Conservation (phyloP, 352 stramenopile species). For the Globisporangium mamillatum region DNA sequence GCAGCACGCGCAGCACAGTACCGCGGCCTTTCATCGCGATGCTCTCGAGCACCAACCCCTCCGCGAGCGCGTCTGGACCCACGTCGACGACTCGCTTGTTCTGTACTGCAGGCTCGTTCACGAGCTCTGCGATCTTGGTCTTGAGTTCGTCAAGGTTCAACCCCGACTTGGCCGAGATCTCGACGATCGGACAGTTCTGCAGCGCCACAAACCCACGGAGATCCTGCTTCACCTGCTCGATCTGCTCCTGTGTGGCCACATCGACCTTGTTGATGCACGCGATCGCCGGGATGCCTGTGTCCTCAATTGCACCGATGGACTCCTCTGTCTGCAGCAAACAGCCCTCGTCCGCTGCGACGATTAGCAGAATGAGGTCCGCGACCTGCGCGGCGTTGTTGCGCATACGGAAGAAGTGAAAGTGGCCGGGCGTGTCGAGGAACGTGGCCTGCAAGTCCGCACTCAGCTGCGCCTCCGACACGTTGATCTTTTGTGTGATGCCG, state of each 20-base stretch:
- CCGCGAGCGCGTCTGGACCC: slow-evolving; percentile 28
- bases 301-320: slow-evolving; percentile 89
- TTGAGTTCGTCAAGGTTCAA: slow-evolving; percentile 55
- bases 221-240: slow-evolving; percentile 50
- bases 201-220: slow-evolving; percentile 80
- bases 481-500: slow-evolving; percentile 99
- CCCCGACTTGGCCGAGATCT: slow-evolving; percentile 69
- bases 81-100: slow-evolving; percentile 40
- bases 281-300: slow-evolving; percentile 63
- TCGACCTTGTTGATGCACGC: slow-evolving; percentile 91
- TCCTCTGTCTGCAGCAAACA: slow-evolving; percentile 98
- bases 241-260: slow-evolving; percentile 34
- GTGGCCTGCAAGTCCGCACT: slow-evolving; percentile 73
- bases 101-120: slow-evolving; percentile 29
- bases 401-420: slow-evolving; percentile 99
- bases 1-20: slow-evolving; percentile 67
- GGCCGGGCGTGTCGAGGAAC: slow-evolving; percentile 99
- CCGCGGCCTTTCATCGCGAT: slow-evolving; percentile 61
- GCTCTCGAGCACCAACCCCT: slow-evolving; percentile 77
- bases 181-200: slow-evolving; percentile 65
- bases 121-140: slow-evolving; percentile 33
- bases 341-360: slow-evolving; percentile 98
- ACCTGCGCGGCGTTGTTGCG: slow-evolving; percentile 94
- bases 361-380: slow-evolving; percentile 96
- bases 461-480: slow-evolving; percentile 93